Conservation (phyloP, 306 rosid genomes). For the Pyrus pyrifolia region DNA sequence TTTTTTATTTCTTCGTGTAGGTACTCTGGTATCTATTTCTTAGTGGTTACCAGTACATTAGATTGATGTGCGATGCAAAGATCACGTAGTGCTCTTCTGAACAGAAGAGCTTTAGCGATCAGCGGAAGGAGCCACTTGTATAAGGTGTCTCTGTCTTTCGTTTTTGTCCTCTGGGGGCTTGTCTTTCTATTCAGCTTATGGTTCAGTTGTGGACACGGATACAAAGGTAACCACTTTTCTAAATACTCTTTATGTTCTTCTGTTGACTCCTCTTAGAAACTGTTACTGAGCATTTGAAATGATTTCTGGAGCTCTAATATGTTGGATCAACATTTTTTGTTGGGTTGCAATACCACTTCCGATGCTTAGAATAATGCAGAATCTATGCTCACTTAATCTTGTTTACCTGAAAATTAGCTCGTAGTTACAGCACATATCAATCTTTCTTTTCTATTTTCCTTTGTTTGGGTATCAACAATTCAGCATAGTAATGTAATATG, state of each 20-base stretch:
- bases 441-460: not conserved
- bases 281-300: not conserved
- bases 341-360: not conserved
- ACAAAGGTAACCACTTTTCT: constrained; percentile 40
- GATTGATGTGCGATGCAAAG: constrained; percentile 83
- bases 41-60: constrained; percentile 18
- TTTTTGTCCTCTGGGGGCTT: constrained; percentile 64
- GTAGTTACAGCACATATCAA: not conserved
- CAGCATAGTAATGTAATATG: not conserved
- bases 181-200: constrained; percentile 67
- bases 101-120: constrained; percentile 54
- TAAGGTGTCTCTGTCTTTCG: constrained; percentile 65
- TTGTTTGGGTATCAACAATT: not conserved
- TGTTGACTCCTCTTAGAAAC: not conserved
- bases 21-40: constrained; percentile 9
- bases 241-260: not conserved
- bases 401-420: not conserved
- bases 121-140: constrained; percentile 46
- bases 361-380: not conserved
- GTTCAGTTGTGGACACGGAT: constrained; percentile 58
- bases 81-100: constrained; percentile 67
- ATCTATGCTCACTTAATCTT: not conserved
- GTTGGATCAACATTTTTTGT: not conserved
- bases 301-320: not conserved
- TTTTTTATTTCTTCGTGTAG: constrained; percentile 22